Conservation (phyloP, 257 asterid genomes). For the Fraxinus quadrangulata region DNA sequence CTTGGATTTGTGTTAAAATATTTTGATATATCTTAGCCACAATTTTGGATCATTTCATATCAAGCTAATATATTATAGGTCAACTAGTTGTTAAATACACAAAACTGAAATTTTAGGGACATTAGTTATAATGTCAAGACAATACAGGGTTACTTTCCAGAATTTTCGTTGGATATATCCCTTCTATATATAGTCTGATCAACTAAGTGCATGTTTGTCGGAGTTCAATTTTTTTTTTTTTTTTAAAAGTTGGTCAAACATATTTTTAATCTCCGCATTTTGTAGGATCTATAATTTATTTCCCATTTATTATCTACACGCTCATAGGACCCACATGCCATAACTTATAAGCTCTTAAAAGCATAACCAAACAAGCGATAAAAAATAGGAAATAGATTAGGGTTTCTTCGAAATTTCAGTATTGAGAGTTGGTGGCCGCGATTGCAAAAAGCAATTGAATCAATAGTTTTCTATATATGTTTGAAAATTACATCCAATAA, state of each 20-base stretch:
- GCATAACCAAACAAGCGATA: too few relatives aligned
- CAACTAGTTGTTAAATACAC: not conserved
- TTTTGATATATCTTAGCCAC: not conserved
- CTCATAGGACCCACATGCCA: not conserved
- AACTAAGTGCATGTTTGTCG: too few relatives aligned
- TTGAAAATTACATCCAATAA: constrained; percentile 17
- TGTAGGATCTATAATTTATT: too few relatives aligned
- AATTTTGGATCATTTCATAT: not conserved
- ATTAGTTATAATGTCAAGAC: not conserved
- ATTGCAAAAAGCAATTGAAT: constrained; percentile 21
- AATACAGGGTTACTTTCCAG: not conserved
- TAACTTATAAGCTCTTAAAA: constrained; percentile 25
- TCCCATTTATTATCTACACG: too few relatives aligned
- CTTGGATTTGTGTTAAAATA: not conserved
- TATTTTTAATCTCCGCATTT: too few relatives aligned
- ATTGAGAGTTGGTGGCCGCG: not conserved
- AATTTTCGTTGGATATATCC: not conserved
- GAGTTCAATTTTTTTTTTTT: too few relatives aligned
- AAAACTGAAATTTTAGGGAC: not conserved
- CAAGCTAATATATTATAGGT: not conserved
- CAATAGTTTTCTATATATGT: constrained; percentile 9
- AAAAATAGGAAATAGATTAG: not conserved
- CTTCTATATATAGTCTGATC: not conserved
- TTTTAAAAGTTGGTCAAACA: too few relatives aligned
- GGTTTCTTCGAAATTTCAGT: constrained; percentile 4